Percentiles rank a stretch among this genome's conserved stretches.
phyloP scores from a whole-genome alignment of 2,329 filamentous ascomycete species.

The Apiospora rasikravindrae region DNA sequence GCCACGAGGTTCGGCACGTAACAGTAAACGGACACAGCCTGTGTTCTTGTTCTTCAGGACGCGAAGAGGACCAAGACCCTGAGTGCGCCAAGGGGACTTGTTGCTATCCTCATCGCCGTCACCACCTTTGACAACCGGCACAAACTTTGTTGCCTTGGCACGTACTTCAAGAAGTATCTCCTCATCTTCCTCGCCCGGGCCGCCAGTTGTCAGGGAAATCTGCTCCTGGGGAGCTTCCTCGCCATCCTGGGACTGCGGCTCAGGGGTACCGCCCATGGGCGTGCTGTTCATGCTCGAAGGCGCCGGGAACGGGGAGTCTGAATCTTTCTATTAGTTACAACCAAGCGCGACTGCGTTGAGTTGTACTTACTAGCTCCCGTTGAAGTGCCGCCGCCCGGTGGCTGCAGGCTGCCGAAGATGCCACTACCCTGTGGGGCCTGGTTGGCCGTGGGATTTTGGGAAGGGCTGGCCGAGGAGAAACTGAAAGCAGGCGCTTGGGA shows the following conservation, averaged over 20 bases:
- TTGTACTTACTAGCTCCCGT: constrained; percentile 49
- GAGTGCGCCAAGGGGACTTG: constrained; percentile 68
- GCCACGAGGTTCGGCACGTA: constrained; percentile 78
- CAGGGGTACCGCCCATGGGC: constrained; percentile 63
- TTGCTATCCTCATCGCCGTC: constrained; percentile 52
- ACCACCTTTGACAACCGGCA: constrained; percentile 47
- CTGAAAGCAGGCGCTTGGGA: constrained; percentile 41
- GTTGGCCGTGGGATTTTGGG: constrained; percentile 35
- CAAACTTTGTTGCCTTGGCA: constrained; percentile 71
- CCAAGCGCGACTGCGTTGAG: constrained; percentile 21
- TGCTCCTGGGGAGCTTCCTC: constrained; percentile 67
- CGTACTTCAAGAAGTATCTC: constrained; percentile 71
- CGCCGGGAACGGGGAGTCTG: constrained; percentile 52
- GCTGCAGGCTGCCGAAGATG: constrained; percentile 32
- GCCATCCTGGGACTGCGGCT: constrained; percentile 55
- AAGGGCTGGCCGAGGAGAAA: constrained; percentile 42
- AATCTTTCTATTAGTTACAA: neutral
- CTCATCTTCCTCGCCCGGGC: constrained; percentile 75
- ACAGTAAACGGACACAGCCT: constrained; percentile 68
- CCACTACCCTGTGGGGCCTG: constrained; percentile 29
- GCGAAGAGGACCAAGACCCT: constrained; percentile 74
- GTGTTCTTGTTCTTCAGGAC: constrained; percentile 76
- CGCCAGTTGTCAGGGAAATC: constrained; percentile 70
- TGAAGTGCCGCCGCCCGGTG: constrained; percentile 42
- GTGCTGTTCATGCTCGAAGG: constrained; percentile 67